A percentile compares a stretch with the other conserved stretches of the same genome.
phyloP scores from a whole-genome alignment of 306 rosid genomes.

The Chamaecrista fasciculata region DNA sequence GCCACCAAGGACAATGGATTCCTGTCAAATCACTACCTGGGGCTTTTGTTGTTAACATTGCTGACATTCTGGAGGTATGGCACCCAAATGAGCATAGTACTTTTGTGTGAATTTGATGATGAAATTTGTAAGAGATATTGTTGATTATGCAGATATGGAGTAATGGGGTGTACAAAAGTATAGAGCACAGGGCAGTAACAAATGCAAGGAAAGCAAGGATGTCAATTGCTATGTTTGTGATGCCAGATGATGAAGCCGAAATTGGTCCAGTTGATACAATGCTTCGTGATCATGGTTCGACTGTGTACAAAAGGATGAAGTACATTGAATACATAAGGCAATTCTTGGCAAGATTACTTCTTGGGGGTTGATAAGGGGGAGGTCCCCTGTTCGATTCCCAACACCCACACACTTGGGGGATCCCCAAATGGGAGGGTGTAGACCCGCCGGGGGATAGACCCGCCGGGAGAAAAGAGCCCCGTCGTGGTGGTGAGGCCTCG shows the following conservation, averaged over 20 bases:
- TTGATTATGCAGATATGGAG: neutral
- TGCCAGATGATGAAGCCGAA: neutral
- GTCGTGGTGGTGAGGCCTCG: too few relatives aligned
- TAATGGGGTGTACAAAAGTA: neutral
- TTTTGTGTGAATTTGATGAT: neutral
- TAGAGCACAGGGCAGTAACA: constrained; percentile 1
- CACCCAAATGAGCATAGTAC: neutral
- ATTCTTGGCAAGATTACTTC: neutral
- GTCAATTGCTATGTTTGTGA: neutral
- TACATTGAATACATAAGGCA: neutral
- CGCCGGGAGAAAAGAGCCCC: too few relatives aligned
- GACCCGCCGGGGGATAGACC: too few relatives aligned
- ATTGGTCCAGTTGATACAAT: neutral
- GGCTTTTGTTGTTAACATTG: constrained; percentile 30
- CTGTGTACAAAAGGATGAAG: neutral
- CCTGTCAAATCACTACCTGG: constrained; percentile 9
- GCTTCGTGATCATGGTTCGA: neutral
- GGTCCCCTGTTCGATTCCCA: too few relatives aligned
- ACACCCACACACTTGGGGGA: too few relatives aligned
- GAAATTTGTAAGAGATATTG: neutral
- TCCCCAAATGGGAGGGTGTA: too few relatives aligned
- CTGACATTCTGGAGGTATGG: constrained; percentile 28
- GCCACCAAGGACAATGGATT: constrained; percentile 9
- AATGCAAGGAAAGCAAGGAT: neutral
- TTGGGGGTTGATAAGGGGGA: too few relatives aligned